Conservation (phyloP, 139 green algal species). For the Chlorella sp. region DNA sequence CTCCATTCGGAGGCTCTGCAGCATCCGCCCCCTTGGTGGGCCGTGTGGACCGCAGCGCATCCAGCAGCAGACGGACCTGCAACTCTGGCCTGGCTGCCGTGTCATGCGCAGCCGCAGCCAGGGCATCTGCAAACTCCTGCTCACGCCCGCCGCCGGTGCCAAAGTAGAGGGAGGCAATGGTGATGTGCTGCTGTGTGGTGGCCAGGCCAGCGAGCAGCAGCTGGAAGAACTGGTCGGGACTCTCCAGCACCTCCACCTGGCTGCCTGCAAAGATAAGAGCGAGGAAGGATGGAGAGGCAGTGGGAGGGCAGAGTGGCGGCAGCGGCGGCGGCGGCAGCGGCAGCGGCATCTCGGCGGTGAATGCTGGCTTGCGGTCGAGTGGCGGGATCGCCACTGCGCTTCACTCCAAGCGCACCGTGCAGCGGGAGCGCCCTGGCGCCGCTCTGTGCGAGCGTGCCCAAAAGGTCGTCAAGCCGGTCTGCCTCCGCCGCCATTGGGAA, state of each 20-base stretch:
- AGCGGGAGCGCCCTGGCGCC: too few species aligned
- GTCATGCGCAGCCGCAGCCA: slow-evolving; percentile 13
- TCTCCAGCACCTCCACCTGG: slow-evolving; percentile 1
- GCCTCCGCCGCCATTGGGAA: too few species aligned
- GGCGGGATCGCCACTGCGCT: too few species aligned
- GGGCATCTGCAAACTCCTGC: slow-evolving; percentile 36
- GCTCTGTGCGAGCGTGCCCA: too few species aligned
- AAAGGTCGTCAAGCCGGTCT: too few species aligned
- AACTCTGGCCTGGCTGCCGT: background rate
- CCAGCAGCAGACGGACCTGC: slow-evolving; percentile 33
- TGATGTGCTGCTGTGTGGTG: slow-evolving; percentile 12
- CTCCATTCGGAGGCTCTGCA: background rate
- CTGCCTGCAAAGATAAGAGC: too few species aligned
- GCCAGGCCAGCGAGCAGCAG: slow-evolving; percentile 9
- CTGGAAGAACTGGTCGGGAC: slow-evolving; percentile 12
- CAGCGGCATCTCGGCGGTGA: too few species aligned
- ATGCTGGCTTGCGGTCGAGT: too few species aligned
- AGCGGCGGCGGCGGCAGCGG: too few species aligned
- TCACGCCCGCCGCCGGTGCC: slow-evolving; percentile 29
- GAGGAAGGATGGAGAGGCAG: too few species aligned
- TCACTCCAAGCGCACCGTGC: too few species aligned
- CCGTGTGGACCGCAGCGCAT: slow-evolving; percentile 39
- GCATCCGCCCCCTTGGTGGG: background rate
- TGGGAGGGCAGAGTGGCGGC: too few species aligned
- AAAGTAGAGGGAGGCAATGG: slow-evolving; percentile 45